Evolutionary conservation across 441 rosid species (phyloP).

Genomic region (Cnidoscolus chayamansa): DNA sequence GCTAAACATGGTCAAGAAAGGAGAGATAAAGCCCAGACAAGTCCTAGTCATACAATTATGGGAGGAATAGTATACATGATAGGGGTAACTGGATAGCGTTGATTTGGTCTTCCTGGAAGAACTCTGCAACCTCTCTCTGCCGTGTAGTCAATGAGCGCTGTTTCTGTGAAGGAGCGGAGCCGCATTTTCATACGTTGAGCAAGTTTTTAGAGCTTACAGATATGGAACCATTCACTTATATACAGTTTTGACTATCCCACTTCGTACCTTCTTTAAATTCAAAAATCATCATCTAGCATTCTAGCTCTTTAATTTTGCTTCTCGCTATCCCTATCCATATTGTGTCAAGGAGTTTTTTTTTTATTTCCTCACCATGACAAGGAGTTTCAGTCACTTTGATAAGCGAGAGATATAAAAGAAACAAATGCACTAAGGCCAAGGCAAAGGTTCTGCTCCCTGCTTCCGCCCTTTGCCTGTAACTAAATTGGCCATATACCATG

Average conservation of each 20-base stretch:
- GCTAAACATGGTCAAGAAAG: neutral
- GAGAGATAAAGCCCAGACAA: neutral
- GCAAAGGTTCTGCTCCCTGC: neutral
- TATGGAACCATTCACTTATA: neutral
- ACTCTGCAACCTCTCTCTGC: neutral
- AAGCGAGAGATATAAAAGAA: no score
- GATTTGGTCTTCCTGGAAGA: neutral
- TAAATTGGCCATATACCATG: slow-evolving; percentile 25
- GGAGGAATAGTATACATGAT: neutral
- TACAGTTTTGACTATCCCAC: slow-evolving; percentile 24
- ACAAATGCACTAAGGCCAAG: neutral
- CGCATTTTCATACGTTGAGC: neutral
- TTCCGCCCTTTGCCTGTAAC: neutral
- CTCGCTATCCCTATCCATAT: neutral
- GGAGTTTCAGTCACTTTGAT: neutral
- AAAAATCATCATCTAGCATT: neutral
- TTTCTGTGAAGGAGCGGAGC: slow-evolving; percentile 18
- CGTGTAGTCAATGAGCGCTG: neutral
- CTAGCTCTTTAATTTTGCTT: neutral
- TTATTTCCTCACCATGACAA: no score
- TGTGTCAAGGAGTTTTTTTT: neutral
- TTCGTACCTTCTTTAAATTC: neutral
- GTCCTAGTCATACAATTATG: neutral
- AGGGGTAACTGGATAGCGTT: neutral
- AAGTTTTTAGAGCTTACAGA: neutral